phyloP scores from a whole-genome alignment of 2,329 filamentous ascomycete genomes.

The Calonectria montana region DNA sequence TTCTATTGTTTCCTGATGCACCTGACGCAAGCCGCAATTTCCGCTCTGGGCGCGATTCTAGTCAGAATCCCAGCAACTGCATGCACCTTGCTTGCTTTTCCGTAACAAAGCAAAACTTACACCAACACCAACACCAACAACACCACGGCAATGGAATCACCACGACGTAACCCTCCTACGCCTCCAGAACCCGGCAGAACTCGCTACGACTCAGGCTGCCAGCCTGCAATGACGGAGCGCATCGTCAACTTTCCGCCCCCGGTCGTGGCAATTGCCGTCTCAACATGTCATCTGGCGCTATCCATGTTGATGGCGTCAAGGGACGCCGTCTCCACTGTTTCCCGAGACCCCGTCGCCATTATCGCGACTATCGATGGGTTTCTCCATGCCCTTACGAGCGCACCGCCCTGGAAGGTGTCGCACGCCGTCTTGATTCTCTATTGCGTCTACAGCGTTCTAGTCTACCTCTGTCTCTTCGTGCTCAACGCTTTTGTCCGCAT shows the following conservation, averaged over 20 bases:
- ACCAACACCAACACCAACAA: not conserved
- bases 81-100: not conserved
- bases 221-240: not conserved
- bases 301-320: not conserved
- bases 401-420: not conserved
- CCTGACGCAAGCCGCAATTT: not conserved
- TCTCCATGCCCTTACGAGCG: not conserved
- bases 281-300: not conserved
- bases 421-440: not conserved
- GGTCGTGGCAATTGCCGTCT: not conserved
- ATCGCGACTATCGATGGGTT: not conserved
- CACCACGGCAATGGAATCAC: not conserved
- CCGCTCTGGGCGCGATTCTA: not conserved
- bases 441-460: not conserved
- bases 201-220: constrained; percentile 1
- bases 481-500: not conserved
- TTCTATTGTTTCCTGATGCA: not conserved
- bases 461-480: not conserved
- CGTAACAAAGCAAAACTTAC: constrained; percentile 1
- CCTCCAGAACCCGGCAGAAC: not conserved
- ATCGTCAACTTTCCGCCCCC: not conserved
- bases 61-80: not conserved
- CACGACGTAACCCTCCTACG: not conserved
- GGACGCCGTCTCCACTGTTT: constrained; percentile 6
- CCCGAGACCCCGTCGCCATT: constrained; percentile 3